Base-by-base conservation (phyloP, 2,329 filamentous ascomycete species). In the Bipolaris cookei region DNA sequence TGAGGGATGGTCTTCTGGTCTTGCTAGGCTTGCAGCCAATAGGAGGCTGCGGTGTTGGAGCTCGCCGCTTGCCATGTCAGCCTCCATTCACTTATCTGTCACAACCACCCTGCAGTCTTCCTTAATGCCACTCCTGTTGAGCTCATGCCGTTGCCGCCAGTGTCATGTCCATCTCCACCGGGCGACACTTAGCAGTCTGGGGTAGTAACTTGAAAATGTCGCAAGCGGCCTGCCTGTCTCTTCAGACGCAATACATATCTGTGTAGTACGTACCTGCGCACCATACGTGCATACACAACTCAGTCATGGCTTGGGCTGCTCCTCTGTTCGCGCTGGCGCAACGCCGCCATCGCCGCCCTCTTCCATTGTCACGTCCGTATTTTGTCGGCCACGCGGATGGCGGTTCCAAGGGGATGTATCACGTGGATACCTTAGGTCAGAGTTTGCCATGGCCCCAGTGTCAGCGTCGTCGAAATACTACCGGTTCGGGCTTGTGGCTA, bases 61-160 rank as follows among this genome's bases (percentile, higher is more conserved):
- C 28, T 30, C 10, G 28, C 39, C 21, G 54, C 57, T 52, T 48
- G 61, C 56, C 50, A 35, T 48, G 54, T 58, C 54, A 63, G 61
- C 58, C 52, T 54, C 49, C 50, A 16, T 42, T 8, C 32, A 48
- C 23, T 32, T 41, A 23, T 48, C 28, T 38, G 21, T 30, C 39
- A 23, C 47, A 49, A 30, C 10, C 32, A 6, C 18, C 23, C 37
- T 23, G 32, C 10, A 10, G 28, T 30, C 28, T 38, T 32, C 16
- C 14, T 43, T 21, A 25, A n/a, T 25, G 18, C 18, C 39, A 23
- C 10, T 16, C 21, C 28, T 13, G 16, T 21, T n/a, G 30, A 21
- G 21, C 30, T 30, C 11, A 28, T 18, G 39, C 32, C 44, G 28
- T 18, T 37, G 8, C 28, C 13, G 28, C 10, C 28, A 30, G 28